These are phyloP conservation scores for Aspergillus baeticus DNA, from an alignment of 495 filamentous ascomycete genomes.

Conservation along the genomic window DNA sequence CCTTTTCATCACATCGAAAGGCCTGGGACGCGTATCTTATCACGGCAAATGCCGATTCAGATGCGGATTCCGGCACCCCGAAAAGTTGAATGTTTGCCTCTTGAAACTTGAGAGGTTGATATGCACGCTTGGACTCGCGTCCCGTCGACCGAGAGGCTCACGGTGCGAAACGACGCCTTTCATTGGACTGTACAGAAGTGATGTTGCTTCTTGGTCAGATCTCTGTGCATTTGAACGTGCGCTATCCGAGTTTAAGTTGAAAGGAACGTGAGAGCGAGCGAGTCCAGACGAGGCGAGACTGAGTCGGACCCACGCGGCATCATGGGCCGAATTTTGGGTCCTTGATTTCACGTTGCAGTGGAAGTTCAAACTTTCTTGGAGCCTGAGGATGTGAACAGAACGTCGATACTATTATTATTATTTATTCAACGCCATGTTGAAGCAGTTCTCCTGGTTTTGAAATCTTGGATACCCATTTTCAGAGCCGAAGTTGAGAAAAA, in stretches of 20 bases:
- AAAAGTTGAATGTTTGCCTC: background rate
- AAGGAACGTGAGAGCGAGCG: slow-evolving; percentile 12
- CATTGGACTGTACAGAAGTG: background rate
- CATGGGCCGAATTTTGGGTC: slow-evolving; percentile 14
- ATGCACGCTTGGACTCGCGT: background rate
- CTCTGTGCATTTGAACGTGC: slow-evolving; percentile 8
- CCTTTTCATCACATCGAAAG: slow-evolving; percentile 1
- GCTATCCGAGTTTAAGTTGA: background rate
- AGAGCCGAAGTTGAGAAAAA: no score
- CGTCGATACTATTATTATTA: no score
- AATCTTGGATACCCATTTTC: no score
- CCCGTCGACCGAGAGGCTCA: no score
- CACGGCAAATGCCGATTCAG: slow-evolving; percentile 5
- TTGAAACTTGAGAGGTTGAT: background rate
- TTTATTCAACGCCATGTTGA: no score
- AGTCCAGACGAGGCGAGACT: slow-evolving; percentile 5
- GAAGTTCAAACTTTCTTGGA: background rate
- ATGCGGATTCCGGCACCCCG: background rate
- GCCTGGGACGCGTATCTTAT: background rate
- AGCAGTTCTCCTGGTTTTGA: no score
- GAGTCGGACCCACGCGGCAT: slow-evolving; percentile 15
- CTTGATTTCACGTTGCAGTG: background rate
- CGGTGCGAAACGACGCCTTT: background rate
- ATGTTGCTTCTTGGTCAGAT: background rate
- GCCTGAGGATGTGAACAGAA: no score